Evolutionary conservation across 2,329 filamentous ascomycete species (phyloP).

Genomic region (Fusarium udum): DNA sequence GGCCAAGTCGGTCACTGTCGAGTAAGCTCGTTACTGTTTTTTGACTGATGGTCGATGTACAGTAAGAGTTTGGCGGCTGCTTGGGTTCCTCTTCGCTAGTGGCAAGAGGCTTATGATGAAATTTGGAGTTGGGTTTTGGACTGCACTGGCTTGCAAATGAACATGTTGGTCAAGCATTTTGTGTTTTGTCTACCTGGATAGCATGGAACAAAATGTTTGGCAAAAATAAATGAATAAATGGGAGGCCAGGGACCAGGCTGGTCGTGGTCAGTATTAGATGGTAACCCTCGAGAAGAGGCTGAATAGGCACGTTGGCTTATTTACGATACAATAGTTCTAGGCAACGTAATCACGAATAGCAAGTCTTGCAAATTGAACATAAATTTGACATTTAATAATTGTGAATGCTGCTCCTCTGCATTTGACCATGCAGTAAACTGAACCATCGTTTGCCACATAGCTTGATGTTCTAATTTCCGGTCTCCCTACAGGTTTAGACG

Average conservation of each 20-base stretch:
- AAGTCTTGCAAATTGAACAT: conserved; percentile 16
- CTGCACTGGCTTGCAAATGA: conserved; percentile 41
- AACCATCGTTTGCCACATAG: background rate
- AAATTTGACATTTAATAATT: background rate
- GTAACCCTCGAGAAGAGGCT: conserved; percentile 27
- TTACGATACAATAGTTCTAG: conserved; percentile 32
- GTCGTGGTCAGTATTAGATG: conserved; percentile 40
- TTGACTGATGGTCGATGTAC: conserved; percentile 30
- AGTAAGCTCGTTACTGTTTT: conserved; percentile 66
- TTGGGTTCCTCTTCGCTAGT: conserved; percentile 31
- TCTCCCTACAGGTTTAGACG: background rate
- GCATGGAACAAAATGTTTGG: conserved; percentile 30
- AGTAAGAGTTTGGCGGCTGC: conserved; percentile 33
- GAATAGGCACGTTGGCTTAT: conserved; percentile 27
- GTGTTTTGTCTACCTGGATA: conserved; percentile 39
- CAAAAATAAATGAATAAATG: conserved; percentile 37
- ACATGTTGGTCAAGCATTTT: conserved; percentile 35
- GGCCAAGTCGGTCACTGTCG: conserved; percentile 98
- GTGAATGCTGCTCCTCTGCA: background rate
- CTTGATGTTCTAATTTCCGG: background rate
- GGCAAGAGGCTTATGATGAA: conserved; percentile 40
- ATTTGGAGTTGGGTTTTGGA: conserved; percentile 44
- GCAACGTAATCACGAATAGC: conserved; percentile 38
- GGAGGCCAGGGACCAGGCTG: conserved; percentile 36
- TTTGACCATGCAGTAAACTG: background rate